Evolutionary conservation across 2,329 filamentous ascomycete genomes (phyloP), one percentile per base, ranked within the genome.

Genomic region (Neofusicoccum kwambonambiense): DNA sequence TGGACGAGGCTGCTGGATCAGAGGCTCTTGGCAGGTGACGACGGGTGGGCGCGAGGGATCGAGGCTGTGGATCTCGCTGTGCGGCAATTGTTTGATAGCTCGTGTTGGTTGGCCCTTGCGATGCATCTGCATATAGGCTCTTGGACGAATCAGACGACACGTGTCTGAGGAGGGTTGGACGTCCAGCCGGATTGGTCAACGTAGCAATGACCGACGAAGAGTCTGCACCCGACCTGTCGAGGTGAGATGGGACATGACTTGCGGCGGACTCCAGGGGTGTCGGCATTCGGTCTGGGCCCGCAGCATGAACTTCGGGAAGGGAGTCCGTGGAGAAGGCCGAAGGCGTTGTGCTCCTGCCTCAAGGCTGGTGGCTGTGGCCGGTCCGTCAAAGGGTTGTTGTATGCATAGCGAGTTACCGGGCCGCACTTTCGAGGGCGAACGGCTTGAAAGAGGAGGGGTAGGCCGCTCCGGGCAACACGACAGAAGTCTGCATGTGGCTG

Each of bases 31-130:
- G 13, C 22, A 11, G n/a, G 41, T 2, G 37, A 42, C 12, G 15
- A 31, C 6, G 6, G 15, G 8, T 17, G 8, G 22, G 13, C 39
- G 27, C 41, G 22, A 35, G 13, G 15, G 22, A 35, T 35, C n/a
- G 39, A 35, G 22, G 6, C 13, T 9, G 37, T 35, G 12, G 13
- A n/a, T 44, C 3, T 45, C 19, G 54, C 5, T 9, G 49, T 17
- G 49, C 12, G 22, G 35, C 9, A 12, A 27, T 13, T 6, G n/a
- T n/a, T 11, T n/a, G 39, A 11, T 13, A 1, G 22, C 27, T 51
- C 49, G 54, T 58, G 54, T 58, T 58, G 54, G 54, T 44, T 19
- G 54, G 54, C 12, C 41, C 41, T 35, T 35, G 54, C 54, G 27
- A 6, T 17, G 27, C 22, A 17, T 44, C 39, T 44, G 3, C 37